Percentiles rank a stretch among this genome's conserved stretches.
Conservation (phyloP, 306 rosid species). For the Senna tora region DNA sequence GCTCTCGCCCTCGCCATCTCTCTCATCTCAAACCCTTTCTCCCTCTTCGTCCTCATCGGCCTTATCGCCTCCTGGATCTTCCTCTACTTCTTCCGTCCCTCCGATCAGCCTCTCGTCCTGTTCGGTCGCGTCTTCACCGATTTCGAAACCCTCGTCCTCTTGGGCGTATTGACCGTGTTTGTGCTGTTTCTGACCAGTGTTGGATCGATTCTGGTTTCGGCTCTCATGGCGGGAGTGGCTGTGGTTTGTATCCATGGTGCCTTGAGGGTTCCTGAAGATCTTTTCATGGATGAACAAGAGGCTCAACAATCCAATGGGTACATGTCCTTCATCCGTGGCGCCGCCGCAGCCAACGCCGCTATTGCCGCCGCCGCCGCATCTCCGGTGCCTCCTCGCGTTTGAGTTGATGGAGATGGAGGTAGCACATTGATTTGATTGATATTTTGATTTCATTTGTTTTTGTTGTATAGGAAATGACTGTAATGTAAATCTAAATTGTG, state of each 20-base stretch:
- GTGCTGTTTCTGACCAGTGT: conserved; percentile 83
- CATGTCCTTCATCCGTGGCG: conserved; percentile 63
- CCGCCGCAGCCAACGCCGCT: conserved; percentile 48
- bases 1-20: conserved; percentile 62
- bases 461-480: conserved; percentile 8
- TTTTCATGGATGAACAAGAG: conserved; percentile 81
- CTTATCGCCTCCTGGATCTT: conserved; percentile 85
- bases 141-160: conserved; percentile 66
- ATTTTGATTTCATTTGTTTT: conserved; percentile 27
- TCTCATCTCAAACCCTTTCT: conserved; percentile 73
- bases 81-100: conserved; percentile 91
- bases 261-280: conserved; percentile 82
- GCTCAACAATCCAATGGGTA: conserved; percentile 55
- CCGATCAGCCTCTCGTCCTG: conserved; percentile 87
- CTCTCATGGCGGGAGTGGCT: conserved; percentile 65
- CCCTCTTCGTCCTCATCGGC: conserved; percentile 62
- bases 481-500: conserved; percentile 13
- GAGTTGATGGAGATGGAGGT: conserved; percentile 28
- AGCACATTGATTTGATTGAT: conserved; percentile 44
- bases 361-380: conserved; percentile 48
- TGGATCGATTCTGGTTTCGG: conserved; percentile 75
- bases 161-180: conserved; percentile 57
- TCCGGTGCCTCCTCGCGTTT: conserved; percentile 56
- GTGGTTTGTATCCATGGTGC: conserved; percentile 81
- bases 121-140: conserved; percentile 75